Conservation (phyloP, 2,329 filamentous ascomycete species). For the Curvularia eragrostidis region DNA sequence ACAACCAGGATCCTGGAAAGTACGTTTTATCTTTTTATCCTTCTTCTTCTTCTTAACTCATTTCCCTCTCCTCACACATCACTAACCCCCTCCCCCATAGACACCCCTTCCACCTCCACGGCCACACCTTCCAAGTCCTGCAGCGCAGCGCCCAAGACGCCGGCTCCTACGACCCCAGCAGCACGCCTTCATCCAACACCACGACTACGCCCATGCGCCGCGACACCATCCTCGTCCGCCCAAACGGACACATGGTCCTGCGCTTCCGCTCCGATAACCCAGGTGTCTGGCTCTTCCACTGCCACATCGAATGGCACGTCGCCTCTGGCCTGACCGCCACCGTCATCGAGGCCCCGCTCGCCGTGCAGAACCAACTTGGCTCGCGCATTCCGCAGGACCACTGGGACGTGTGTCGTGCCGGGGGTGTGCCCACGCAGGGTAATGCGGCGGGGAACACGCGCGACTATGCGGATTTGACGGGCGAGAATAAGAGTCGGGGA, state of each 20-base stretch:
- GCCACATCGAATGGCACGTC: slow-evolving; percentile 51
- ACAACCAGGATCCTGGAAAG: slow-evolving; percentile 73
- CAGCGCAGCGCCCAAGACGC: slow-evolving; percentile 43
- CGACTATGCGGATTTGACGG: slow-evolving; percentile 63
- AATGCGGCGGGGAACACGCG: slow-evolving; percentile 77
- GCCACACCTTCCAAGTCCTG: slow-evolving; percentile 49
- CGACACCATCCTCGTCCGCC: slow-evolving; percentile 62
- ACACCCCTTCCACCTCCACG: slow-evolving; percentile 75
- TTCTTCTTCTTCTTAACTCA: slow-evolving; percentile 18
- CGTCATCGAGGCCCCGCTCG: slow-evolving; percentile 59
- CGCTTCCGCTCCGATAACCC: slow-evolving; percentile 62
- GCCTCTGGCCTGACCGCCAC: slow-evolving; percentile 59
- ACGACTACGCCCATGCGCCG: slow-evolving; percentile 55
- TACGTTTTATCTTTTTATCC: slow-evolving; percentile 7
- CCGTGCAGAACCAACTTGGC: slow-evolving; percentile 62
- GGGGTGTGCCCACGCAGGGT: slow-evolving; percentile 61
- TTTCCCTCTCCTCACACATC: background rate
- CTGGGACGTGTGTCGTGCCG: slow-evolving; percentile 64
- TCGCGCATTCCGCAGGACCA: slow-evolving; percentile 67
- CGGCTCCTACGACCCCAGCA: slow-evolving; percentile 57
- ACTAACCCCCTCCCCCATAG: slow-evolving; percentile 7
- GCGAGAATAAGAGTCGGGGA: slow-evolving; percentile 61
- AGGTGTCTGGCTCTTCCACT: slow-evolving; percentile 44
- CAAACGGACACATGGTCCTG: slow-evolving; percentile 62
- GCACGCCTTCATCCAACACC: slow-evolving; percentile 22